Base-by-base conservation (phyloP, 805 yeast species). In the Starmerella vaccinii region DNA sequence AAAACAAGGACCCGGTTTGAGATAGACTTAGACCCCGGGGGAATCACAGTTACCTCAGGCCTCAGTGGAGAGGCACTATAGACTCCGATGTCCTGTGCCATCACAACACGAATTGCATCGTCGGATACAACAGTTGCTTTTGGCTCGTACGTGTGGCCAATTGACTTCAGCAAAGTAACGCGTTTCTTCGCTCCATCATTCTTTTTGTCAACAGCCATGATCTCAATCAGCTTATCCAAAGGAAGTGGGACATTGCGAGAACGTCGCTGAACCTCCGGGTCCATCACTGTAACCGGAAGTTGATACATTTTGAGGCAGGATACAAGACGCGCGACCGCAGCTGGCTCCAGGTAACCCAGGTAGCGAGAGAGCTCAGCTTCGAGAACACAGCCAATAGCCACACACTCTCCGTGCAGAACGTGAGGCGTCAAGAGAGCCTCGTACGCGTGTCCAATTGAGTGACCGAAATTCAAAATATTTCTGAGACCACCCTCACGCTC, bases 341-440 rank as follows among this genome's bases (percentile, higher is more conserved):
- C 90, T 4, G 97, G 92, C 1, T 94, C 78, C 57, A 92, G 71
- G 48, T 86, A 77, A 22, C 97, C 97, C 61, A 85, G 72, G 66
- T 86, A 87, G 63, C 98, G 78, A n/a, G 96, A 76, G 57, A 92
- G 74, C 68, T 92, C 98, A 4, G 97, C 97, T 68, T 92, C 98
- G 61, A 81, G 76, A 30, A 92, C 81, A 76, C 88, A 84, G 57
- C 98, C 98, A 54, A 92, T 76, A n/a, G 97, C 76, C n/a, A 92
- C 98, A 75, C 98, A 92, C 69, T 92, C 98, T 53, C 98, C 98
- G 63, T 92, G 98, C 41, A 92, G 75, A 22, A 95, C 92, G 66
- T 89, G 87, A 8, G 98, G 98, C 4, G 97, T 89, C 55, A 92
- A 73, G 32, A 92, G 80, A n/a, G 98, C 97, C 71, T 92, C 98